Percentiles rank a stretch among this genome's conserved stretches.
Conservation (phyloP, 768 basidiomycete genomes). For the Tylopilus felleus region DNA sequence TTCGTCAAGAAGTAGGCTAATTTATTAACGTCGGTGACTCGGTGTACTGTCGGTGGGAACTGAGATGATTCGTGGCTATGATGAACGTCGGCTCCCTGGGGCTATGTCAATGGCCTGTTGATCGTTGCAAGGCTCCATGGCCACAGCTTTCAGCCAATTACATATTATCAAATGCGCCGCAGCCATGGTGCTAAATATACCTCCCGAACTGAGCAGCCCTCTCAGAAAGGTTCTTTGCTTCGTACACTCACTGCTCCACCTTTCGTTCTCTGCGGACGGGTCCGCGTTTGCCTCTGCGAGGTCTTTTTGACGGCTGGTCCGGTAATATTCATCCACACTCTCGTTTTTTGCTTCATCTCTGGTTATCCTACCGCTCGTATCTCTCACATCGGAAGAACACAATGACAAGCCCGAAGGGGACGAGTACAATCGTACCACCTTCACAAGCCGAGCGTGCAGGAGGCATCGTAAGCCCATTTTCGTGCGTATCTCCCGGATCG, state of each 20-base stretch:
- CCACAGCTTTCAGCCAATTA: slow-evolving; percentile 12
- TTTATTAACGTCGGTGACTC: no score
- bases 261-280: slow-evolving; percentile 33
- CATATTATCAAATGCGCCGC: slow-evolving; percentile 6
- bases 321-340: slow-evolving; percentile 4
- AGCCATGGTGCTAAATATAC: not conserved
- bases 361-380: not conserved
- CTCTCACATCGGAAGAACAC: not conserved
- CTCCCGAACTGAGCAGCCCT: not conserved
- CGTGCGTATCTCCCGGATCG: not conserved
- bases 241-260: slow-evolving; percentile 13
- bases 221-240: slow-evolving; percentile 11
- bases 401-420: slow-evolving; percentile 3
- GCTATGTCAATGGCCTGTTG: slow-evolving; percentile 21
- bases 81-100: not conserved
- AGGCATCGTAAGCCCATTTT: slow-evolving; percentile 19
- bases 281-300: slow-evolving; percentile 34
- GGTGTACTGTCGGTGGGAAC: not conserved
- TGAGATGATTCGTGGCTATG: not conserved
- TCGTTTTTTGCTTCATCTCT: slow-evolving; percentile 4
- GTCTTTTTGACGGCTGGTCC: slow-evolving; percentile 26
- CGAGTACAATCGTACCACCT: slow-evolving; percentile 4
- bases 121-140: slow-evolving; percentile 12
- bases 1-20: slow-evolving; percentile 34
- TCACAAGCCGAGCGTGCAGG: slow-evolving; percentile 13